Conservation (phyloP, 192 early-diverging fungal genomes). For the Backusella macrospora region DNA sequence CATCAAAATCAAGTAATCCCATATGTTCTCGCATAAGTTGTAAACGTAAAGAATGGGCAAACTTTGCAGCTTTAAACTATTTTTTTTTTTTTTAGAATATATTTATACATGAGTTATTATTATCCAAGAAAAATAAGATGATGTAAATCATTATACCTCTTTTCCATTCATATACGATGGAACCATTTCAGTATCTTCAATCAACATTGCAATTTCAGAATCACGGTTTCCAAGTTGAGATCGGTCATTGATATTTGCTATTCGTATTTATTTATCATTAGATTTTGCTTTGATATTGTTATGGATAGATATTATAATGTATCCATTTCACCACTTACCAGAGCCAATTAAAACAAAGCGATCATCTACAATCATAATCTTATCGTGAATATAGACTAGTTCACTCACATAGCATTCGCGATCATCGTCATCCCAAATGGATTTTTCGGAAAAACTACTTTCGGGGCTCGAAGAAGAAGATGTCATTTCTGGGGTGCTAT, state of each 20-base stretch:
- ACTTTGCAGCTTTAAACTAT: conserved; percentile 65
- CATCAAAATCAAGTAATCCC: conserved; percentile 59
- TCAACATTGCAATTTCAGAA: conserved; percentile 57
- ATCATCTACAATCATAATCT: conserved; percentile 90
- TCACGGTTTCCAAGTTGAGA: conserved; percentile 16
- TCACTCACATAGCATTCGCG: conserved; percentile 70
- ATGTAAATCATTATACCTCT: conserved; percentile 24
- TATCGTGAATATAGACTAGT: conserved; percentile 85
- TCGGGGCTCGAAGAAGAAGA: not conserved
- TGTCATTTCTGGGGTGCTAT: not conserved
- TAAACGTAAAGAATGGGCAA: conserved; percentile 72
- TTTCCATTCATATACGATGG: conserved; percentile 70
- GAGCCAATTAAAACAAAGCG: conserved; percentile 81
- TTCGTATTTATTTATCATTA: not conserved
- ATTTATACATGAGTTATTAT: not conserved
- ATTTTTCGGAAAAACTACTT: conserved; percentile 5
- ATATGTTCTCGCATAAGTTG: conserved; percentile 84
- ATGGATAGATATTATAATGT: not conserved
- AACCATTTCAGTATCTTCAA: conserved; percentile 76
- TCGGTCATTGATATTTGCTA: conserved; percentile 23
- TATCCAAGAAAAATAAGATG: not conserved
- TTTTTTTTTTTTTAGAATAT: not conserved
- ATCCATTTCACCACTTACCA: conserved; percentile 18
- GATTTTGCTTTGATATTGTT: not conserved
- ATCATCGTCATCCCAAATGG: conserved; percentile 27